phyloP scores from a whole-genome alignment of 768 basidiomycete genomes.

The Mycena venus region DNA sequence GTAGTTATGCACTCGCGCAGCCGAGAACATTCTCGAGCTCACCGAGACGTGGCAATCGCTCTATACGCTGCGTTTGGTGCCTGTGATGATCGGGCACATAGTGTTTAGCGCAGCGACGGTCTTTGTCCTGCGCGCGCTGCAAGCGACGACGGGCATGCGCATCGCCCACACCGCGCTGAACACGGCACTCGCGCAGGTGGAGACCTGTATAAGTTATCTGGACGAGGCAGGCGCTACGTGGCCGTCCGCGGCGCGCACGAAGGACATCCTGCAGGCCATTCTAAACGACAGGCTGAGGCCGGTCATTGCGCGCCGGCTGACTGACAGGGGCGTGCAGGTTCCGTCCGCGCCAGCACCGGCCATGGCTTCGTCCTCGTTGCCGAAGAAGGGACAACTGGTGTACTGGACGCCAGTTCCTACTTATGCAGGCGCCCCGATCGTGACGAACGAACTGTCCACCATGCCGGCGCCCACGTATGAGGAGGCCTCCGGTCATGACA shows the following conservation, averaged over 20 bases:
- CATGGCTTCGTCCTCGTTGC: neutral
- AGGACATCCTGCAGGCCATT: constrained; percentile 1
- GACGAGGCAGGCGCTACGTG: constrained; percentile 15
- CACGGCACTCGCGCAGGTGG: constrained; percentile 19
- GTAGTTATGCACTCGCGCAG: constrained; percentile 51
- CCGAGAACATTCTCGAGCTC: constrained; percentile 51
- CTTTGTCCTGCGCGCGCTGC: constrained; percentile 51
- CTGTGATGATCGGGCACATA: constrained; percentile 51
- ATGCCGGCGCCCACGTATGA: neutral
- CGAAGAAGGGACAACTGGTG: too few species aligned
- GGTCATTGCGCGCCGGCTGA: constrained; percentile 3
- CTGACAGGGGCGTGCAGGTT: neutral
- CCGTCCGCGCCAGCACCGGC: neutral
- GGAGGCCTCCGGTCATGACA: too few species aligned
- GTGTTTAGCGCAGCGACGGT: constrained; percentile 55
- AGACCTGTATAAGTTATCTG: constrained; percentile 20
- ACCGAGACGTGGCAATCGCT: constrained; percentile 47
- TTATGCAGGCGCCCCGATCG: too few species aligned
- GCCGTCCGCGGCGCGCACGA: neutral
- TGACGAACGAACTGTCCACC: neutral
- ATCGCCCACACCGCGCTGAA: constrained; percentile 24
- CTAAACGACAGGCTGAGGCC: constrained; percentile 17
- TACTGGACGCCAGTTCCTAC: too few species aligned
- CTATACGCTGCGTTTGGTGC: constrained; percentile 52
- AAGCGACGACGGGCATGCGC: constrained; percentile 35